phyloP scores from a whole-genome alignment of 1,139 yeast genomes.

The Blastobotrys apis region DNA sequence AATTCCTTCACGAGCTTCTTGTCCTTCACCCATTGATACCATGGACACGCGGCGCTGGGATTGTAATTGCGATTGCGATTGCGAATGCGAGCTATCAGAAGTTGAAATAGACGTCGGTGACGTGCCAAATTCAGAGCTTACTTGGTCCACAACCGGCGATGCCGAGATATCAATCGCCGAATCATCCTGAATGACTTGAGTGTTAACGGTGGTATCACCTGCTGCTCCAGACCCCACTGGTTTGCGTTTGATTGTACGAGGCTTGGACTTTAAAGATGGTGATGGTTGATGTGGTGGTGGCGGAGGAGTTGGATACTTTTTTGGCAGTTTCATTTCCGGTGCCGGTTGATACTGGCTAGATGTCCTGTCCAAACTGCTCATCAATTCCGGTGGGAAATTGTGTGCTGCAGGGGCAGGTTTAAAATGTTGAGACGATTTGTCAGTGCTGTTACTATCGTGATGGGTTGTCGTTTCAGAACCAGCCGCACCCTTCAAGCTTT shows the following conservation, averaged over 20 bases:
- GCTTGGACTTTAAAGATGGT: neutral
- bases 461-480: constrained; percentile 1
- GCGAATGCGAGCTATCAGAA: neutral
- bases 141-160: neutral
- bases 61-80: no score
- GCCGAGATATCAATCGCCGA: neutral
- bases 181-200: no score
- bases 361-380: constrained; percentile 19
- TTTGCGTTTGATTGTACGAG: constrained; percentile 18
- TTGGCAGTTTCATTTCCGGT: constrained; percentile 28
- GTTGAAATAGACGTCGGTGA: neutral
- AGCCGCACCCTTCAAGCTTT: neutral
- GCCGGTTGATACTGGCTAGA: constrained; percentile 24
- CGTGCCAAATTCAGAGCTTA: no score
- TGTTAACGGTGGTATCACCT: neutral
- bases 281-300: constrained; percentile 5
- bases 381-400: constrained; percentile 31
- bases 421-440: constrained; percentile 3
- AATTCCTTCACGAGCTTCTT: neutral
- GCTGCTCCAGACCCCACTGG: constrained; percentile 18
- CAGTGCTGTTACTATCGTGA: neutral
- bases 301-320: constrained; percentile 17
- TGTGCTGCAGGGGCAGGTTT: constrained; percentile 30
- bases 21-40: constrained; percentile 3
- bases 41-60: constrained; percentile 11